Evolutionary conservation across 2,329 filamentous ascomycete species (phyloP).

Genomic region (Neospermospora avenae): DNA sequence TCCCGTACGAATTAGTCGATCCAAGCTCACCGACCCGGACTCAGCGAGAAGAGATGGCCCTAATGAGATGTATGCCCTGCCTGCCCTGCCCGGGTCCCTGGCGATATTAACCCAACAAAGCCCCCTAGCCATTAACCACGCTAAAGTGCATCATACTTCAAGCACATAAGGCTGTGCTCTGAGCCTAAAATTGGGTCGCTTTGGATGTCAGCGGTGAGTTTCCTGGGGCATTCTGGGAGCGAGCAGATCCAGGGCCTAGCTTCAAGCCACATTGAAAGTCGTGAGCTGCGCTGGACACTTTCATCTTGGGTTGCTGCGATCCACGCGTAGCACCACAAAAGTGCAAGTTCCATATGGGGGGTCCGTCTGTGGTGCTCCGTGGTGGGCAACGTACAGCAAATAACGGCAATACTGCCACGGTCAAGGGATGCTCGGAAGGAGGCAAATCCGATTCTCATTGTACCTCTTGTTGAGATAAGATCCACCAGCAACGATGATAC

Average conservation of each 20-base stretch:
- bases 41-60: slow-evolving; percentile 13
- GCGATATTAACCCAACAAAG: slow-evolving; percentile 10
- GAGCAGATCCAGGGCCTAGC: background rate
- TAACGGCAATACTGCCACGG: background rate
- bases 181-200: background rate
- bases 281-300: background rate
- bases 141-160: slow-evolving; percentile 8
- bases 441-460: background rate
- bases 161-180: slow-evolving; percentile 23
- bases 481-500: no score
- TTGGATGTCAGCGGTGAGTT: background rate
- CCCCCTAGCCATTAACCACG: slow-evolving; percentile 13
- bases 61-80: slow-evolving; percentile 11
- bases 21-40: slow-evolving; percentile 7
- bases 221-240: background rate
- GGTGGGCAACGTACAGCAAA: background rate
- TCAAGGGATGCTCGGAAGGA: background rate
- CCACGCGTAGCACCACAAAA: background rate
- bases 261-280: background rate
- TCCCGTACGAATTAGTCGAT: background rate
- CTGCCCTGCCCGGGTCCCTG: slow-evolving; percentile 19
- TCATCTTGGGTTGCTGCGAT: background rate
- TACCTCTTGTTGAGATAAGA: background rate
- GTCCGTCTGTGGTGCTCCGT: background rate
- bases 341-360: slow-evolving; percentile 2